Evolutionary conservation across 257 asterid species (phyloP), one percentile per base, ranked within the genome.

Genomic region (Forsythia suspensa): DNA sequence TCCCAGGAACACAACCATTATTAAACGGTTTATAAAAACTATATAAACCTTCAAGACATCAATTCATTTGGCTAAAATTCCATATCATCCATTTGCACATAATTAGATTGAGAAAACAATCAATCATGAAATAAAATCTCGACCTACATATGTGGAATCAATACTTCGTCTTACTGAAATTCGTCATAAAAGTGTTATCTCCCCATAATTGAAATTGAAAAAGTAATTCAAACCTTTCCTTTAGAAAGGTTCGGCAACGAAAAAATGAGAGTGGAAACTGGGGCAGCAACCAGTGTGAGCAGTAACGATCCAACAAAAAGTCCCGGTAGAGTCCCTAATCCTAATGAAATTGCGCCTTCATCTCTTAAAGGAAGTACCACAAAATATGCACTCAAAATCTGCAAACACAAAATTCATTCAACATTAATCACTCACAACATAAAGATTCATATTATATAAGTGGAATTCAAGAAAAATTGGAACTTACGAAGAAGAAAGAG

Each of bases 331-430:
- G 83, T 89, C 78, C 87, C 95, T 69, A 96, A 85, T 59, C 99
- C 99, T 73, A 96, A 81, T 5, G 99, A 96, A 71, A 94, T 91
- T n/a, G 99, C 99, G 12, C 99, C 99, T 87, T 96, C 99, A 82
- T 96, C 99, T 13, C 99, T 93, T 75, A 96, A 89, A 8, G 99
- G 99, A 77, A 96, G 98, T 18, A 96, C 97, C 84, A 94, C 97
- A 78, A 96, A 96, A 81, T 96, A 96, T 9, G 99, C 97, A 85
- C 99, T 91, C 88, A 96, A 87, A 78, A 94, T 88, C 99, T 96
- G 96, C 89, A 86, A 39, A 39, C 10, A 0, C 51, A 76, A 46
- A 21, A 63, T 52, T 5, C 24, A 40, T 24, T 18, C 8, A 40
- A 10, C 13, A 63, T 6, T 9, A 51, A 16, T 42, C 38, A 75